A percentile compares a stretch with the other conserved stretches of the same genome.
Evolutionary conservation across 148 eudicot species (phyloP).

Genomic region (Rhododendron ovatum): DNA sequence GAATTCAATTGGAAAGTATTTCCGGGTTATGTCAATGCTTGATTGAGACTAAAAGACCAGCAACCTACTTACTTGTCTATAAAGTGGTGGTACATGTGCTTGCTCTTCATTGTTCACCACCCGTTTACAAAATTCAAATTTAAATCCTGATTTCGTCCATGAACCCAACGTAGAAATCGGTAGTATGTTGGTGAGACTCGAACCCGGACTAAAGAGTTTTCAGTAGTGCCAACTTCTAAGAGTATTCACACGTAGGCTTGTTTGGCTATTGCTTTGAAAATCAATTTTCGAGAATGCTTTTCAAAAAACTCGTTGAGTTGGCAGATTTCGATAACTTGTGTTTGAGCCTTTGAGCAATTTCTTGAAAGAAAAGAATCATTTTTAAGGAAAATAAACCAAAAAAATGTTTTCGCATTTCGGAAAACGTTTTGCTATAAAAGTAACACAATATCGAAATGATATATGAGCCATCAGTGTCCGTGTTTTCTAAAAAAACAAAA

Average conservation of each 20-base stretch:
- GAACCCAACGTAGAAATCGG: neutral
- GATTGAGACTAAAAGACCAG: no score
- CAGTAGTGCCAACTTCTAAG: neutral
- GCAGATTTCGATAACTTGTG: neutral
- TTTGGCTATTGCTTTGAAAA: neutral
- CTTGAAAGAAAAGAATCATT: neutral
- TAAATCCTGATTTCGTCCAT: no score
- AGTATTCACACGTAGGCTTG: neutral
- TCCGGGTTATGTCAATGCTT: no score
- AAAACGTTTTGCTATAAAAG: neutral
- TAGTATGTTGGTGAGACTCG: neutral
- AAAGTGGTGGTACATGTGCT: no score
- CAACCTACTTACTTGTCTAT: no score
- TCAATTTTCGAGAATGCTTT: neutral
- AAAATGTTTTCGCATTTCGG: neutral
- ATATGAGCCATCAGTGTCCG: neutral
- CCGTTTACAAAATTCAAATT: no score
- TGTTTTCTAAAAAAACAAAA: neutral
- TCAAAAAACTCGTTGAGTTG: neutral
- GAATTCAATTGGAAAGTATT: no score
- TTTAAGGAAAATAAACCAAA: neutral
- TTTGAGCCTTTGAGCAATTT: neutral
- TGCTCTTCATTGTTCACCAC: no score
- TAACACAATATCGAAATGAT: neutral
- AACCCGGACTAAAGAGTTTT: neutral